Conservation (phyloP, 2,329 filamentous ascomycete genomes). For the Aspergillus sp. region DNA sequence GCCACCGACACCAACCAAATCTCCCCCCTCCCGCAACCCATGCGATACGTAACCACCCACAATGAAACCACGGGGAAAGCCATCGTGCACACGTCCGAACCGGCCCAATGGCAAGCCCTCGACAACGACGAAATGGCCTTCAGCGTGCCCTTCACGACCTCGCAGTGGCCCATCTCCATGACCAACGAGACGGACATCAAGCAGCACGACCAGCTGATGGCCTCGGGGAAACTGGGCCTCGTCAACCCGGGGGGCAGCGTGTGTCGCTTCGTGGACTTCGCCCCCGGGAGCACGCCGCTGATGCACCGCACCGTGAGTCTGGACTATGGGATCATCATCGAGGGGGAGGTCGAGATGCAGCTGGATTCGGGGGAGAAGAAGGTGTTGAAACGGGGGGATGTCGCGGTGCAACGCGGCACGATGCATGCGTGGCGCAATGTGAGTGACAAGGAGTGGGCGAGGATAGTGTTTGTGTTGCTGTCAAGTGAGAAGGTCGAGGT, state of each 20-base stretch:
- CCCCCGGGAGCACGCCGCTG: conserved; percentile 34
- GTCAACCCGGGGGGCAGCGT: conserved; percentile 36
- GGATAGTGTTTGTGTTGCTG: conserved; percentile 36
- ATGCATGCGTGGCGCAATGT: conserved; percentile 49
- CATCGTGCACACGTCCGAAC: conserved; percentile 27
- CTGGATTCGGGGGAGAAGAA: conserved; percentile 46
- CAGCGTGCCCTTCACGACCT: conserved; percentile 35
- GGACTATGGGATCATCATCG: conserved; percentile 49
- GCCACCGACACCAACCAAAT: conserved; percentile 15
- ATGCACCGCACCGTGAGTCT: conserved; percentile 50
- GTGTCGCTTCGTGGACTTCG: conserved; percentile 43
- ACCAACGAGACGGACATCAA: conserved; percentile 29
- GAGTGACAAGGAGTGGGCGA: conserved; percentile 41
- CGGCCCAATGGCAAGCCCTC: conserved; percentile 20
- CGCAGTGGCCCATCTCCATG: conserved; percentile 27
- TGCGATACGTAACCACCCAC: conserved; percentile 33
- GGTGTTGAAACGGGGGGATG: conserved; percentile 43
- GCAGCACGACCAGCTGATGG: conserved; percentile 21
- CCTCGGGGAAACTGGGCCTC: conserved; percentile 24
- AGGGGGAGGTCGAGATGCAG: conserved; percentile 46
- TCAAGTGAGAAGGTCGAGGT: conserved; percentile 17
- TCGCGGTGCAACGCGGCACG: conserved; percentile 50
- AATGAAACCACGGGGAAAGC: conserved; percentile 25
- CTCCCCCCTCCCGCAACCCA: conserved; percentile 20
- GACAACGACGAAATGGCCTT: conserved; percentile 29